A percentile compares a stretch with the other conserved stretches of the same genome.
phyloP scores from a whole-genome alignment of 2,329 filamentous ascomycete genomes.

The Tolypocladium pustulatum region DNA sequence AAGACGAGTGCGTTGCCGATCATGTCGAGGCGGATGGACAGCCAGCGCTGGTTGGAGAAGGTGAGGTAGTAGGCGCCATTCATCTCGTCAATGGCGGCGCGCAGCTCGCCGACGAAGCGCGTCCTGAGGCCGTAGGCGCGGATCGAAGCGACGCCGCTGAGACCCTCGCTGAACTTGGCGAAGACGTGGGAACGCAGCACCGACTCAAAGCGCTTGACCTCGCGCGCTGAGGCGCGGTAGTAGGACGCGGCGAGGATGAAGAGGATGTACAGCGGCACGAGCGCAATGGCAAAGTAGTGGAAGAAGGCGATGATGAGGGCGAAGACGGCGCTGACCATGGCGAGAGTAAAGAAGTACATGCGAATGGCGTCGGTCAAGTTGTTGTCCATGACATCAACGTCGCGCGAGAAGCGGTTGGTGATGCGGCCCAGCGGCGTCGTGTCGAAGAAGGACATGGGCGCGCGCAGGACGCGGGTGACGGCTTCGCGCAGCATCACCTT shows the following conservation, averaged over 20 bases:
- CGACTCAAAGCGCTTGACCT: constrained; percentile 90
- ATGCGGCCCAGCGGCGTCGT: constrained; percentile 92
- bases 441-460: constrained; percentile 88
- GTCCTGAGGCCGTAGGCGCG: constrained; percentile 77
- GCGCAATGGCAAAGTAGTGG: constrained; percentile 65
- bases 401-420: constrained; percentile 90
- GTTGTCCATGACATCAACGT: constrained; percentile 96
- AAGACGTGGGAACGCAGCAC: constrained; percentile 82
- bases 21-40: constrained; percentile 72
- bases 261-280: constrained; percentile 56
- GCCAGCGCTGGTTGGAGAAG: constrained; percentile 91
- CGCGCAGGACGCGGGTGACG: constrained; percentile 63
- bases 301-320: constrained; percentile 91
- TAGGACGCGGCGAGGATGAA: constrained; percentile 79
- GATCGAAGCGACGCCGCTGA: constrained; percentile 75
- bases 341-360: constrained; percentile 82
- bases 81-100: constrained; percentile 76
- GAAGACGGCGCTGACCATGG: constrained; percentile 75
- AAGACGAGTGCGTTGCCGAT: constrained; percentile 82
- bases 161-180: constrained; percentile 81
- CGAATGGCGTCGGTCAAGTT: constrained; percentile 79
- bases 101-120: constrained; percentile 61
- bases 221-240: constrained; percentile 82
- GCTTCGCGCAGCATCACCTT: constrained; percentile 73
- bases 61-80: constrained; percentile 90